Conservation (phyloP, 2,329 filamentous ascomycete species). For the Aspergillus hortae region DNA sequence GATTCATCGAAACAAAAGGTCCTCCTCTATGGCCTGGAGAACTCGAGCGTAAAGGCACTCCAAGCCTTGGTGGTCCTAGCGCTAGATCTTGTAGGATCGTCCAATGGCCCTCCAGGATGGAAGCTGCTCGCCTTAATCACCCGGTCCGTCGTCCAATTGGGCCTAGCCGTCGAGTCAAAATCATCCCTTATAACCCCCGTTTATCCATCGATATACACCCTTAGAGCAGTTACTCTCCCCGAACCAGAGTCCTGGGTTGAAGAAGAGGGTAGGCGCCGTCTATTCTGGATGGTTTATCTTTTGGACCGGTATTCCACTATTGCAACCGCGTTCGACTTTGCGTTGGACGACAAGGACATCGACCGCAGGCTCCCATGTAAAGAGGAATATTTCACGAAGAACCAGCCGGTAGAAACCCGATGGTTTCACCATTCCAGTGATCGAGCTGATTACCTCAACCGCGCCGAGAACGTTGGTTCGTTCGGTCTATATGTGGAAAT, state of each 20-base stretch:
- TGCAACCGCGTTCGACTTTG: conserved; percentile 88
- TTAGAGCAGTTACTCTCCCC: conserved; percentile 78
- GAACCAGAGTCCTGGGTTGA: conserved; percentile 84
- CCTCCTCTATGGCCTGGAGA: conserved; percentile 80
- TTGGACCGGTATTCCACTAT: conserved; percentile 88
- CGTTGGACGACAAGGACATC: conserved; percentile 82
- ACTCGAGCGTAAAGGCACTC: conserved; percentile 81
- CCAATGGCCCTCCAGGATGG: conserved; percentile 89
- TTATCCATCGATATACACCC: conserved; percentile 82
- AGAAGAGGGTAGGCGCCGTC: conserved; percentile 75
- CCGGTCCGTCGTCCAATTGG: conserved; percentile 81
- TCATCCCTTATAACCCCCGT: conserved; percentile 74
- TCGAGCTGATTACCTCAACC: conserved; percentile 60
- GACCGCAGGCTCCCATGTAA: conserved; percentile 82
- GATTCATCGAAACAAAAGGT: conserved; percentile 80
- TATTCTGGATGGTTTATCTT: conserved; percentile 94
- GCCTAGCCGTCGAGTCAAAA: conserved; percentile 76
- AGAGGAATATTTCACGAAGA: conserved; percentile 80
- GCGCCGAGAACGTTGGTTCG: conserved; percentile 76
- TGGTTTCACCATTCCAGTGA: conserved; percentile 65
- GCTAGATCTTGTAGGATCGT: conserved; percentile 77
- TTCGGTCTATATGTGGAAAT: conserved; percentile 92
- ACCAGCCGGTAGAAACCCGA: conserved; percentile 76
- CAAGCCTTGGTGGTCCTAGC: conserved; percentile 86
- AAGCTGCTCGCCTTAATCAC: conserved; percentile 87